Evolutionary conservation across 2,329 filamentous ascomycete genomes (phyloP), one percentile per base, ranked within the genome.

Genomic region (Penicillium sp.): DNA sequence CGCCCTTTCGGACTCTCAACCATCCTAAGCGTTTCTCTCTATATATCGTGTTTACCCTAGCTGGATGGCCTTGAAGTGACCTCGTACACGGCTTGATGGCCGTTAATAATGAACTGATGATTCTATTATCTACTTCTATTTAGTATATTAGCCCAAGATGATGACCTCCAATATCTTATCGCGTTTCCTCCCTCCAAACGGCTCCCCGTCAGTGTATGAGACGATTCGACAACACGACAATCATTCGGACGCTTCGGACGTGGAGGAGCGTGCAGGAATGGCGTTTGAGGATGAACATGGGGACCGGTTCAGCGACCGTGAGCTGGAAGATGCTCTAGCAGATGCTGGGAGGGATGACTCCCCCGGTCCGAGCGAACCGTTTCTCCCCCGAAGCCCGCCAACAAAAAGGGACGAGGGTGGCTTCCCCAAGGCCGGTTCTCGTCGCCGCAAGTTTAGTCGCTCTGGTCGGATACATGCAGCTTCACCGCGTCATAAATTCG

Each of bases 311-410:
- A 75, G 76, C 54, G 76, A 80, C 45, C 73, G 78, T 38, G 77
- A 81, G 58, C 72, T 82, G 24, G 77, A 81, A 51, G 73, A 77
- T 43, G 70, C 79, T 42, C 68, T 81, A 22, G 76, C 74, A 34
- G 74, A 81, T 58, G 73, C 71, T n/a, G n/a, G n/a, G n/a, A n/a
- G n/a, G n/a, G n/a, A n/a, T n/a, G n/a, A n/a, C n/a, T n/a, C n/a
- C n/a, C n/a, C n/a, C n/a, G n/a, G n/a, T n/a, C n/a, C n/a, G n/a
- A n/a, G 17, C 68, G 55, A n/a, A n/a, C n/a, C n/a, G n/a, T n/a
- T n/a, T n/a, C n/a, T n/a, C n/a, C n/a, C n/a, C n/a, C n/a, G n/a
- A n/a, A n/a, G n/a, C n/a, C n/a, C n/a, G n/a, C n/a, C n/a, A n/a
- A n/a, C n/a, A n/a, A n/a, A n/a, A n/a, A n/a, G n/a, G n/a, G n/a